Evolutionary conservation across 352 stramenopile species (phyloP).

Genomic region (Globisporangium parvum): DNA sequence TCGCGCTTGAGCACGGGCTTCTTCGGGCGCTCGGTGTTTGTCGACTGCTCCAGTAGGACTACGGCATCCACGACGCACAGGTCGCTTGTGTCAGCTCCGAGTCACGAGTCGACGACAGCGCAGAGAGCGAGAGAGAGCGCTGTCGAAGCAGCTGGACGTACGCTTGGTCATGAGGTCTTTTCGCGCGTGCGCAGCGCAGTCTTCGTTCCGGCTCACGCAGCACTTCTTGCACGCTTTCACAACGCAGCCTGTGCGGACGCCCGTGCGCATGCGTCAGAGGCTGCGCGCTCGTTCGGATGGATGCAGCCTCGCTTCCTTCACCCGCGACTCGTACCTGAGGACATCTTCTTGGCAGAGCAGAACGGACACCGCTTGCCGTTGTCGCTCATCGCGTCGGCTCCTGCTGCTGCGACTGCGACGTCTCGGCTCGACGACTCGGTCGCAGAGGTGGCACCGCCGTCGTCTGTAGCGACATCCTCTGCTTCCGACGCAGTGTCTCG

Average conservation of each 20-base stretch:
- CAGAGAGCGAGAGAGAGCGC: not conserved
- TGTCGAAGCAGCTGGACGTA: constrained; percentile 6
- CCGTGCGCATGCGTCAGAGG: not conserved
- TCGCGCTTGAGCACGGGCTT: constrained; percentile 72
- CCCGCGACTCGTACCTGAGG: too few species aligned
- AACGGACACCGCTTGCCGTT: constrained; percentile 27
- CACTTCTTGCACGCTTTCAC: constrained; percentile 68
- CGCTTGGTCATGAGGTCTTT: constrained; percentile 17
- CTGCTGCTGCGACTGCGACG: too few species aligned
- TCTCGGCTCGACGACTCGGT: constrained; percentile 1
- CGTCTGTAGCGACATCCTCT: not conserved
- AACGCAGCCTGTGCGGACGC: constrained; percentile 23
- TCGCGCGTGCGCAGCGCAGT: constrained; percentile 39
- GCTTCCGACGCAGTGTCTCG: not conserved
- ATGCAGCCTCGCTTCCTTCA: too few species aligned
- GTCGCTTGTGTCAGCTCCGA: too few species aligned
- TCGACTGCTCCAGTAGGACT: constrained; percentile 9
- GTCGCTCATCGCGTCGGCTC: constrained; percentile 13
- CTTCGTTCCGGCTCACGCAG: constrained; percentile 33
- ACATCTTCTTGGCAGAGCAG: constrained; percentile 39
- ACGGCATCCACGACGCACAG: not conserved
- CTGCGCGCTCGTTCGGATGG: not conserved
- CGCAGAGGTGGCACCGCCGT: not conserved
- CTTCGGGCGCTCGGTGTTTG: constrained; percentile 10
- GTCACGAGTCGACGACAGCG: too few species aligned